Evolutionary conservation across 306 rosid species (phyloP).

Genomic region (Lathyrus sativus): DNA sequence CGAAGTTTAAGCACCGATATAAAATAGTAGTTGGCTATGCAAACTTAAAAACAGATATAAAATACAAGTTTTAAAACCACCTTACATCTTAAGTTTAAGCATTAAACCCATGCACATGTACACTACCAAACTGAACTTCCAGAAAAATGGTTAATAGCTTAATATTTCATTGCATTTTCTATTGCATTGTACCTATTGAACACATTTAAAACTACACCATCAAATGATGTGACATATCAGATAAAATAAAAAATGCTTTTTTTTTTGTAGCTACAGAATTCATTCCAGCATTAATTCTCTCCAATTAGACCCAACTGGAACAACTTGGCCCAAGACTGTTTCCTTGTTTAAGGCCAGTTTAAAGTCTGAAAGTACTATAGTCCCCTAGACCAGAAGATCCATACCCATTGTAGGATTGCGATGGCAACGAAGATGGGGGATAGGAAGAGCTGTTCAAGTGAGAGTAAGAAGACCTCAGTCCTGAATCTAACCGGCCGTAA

Average conservation of each 20-base stretch:
- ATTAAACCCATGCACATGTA: conserved; percentile 37
- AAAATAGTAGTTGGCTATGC: background rate
- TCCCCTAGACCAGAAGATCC: conserved; percentile 86
- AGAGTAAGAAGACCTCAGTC: conserved; percentile 71
- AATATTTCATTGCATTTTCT: conserved; percentile 47
- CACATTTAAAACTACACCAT: conserved; percentile 40
- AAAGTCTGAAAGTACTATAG: conserved; percentile 82
- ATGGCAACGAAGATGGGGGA: conserved; percentile 63
- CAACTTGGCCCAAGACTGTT: conserved; percentile 37
- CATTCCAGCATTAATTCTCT: conserved; percentile 36
- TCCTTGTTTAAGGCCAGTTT: conserved; percentile 37
- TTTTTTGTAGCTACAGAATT: conserved; percentile 44
- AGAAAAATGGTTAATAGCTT: conserved; percentile 39
- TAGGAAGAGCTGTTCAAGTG: conserved; percentile 64
- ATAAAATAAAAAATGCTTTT: conserved; percentile 19
- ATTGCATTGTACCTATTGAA: conserved; percentile 41
- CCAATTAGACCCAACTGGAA: conserved; percentile 41
- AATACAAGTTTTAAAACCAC: conserved; percentile 15
- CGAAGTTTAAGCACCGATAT: background rate
- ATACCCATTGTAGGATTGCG: conserved; percentile 70
- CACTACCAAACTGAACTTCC: conserved; percentile 37
- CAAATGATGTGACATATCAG: conserved; percentile 32
- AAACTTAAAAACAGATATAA: conserved; percentile 8
- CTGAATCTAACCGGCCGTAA: conserved; percentile 69
- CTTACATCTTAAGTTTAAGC: conserved; percentile 7